A percentile compares a stretch with the other conserved stretches of the same genome.
These are phyloP conservation scores for Adansonia digitata DNA, from an alignment of 345 rosid species.

Conservation along the genomic window DNA sequence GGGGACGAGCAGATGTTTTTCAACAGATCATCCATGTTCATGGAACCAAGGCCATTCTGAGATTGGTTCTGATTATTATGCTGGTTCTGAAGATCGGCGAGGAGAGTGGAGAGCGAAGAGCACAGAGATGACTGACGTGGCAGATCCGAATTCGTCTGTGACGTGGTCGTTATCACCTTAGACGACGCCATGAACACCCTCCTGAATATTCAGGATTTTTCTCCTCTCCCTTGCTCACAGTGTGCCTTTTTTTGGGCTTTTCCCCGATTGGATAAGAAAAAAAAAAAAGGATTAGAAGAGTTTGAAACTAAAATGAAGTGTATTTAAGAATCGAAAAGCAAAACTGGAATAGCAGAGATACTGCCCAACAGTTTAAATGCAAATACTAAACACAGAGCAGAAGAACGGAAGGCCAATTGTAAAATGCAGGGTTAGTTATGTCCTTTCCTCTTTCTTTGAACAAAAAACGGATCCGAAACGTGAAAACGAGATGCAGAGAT, in stretches of 20 bases:
- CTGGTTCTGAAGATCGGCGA: conserved; percentile 43
- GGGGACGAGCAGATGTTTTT: conserved; percentile 42
- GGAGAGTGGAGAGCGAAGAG: conserved; percentile 39
- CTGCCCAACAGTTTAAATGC: too few relatives aligned
- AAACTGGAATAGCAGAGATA: background rate
- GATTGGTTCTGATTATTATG: conserved; percentile 9
- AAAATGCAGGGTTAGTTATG: background rate
- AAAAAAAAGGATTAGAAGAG: background rate
- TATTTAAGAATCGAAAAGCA: background rate
- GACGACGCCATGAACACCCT: conserved; percentile 29
- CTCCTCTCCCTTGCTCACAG: background rate
- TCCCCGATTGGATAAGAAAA: background rate
- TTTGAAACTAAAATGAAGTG: background rate
- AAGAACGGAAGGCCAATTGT: too few relatives aligned
- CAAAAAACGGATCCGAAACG: too few relatives aligned
- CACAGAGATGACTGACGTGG: conserved; percentile 38
- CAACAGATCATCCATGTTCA: conserved; percentile 49
- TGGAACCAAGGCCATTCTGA: conserved; percentile 11
- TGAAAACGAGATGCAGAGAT: too few relatives aligned
- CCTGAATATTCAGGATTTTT: background rate
- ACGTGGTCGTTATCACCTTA: conserved; percentile 41
- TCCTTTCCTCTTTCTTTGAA: too few relatives aligned
- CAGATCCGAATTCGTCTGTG: conserved; percentile 44
- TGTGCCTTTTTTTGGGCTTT: background rate
- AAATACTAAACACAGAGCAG: too few relatives aligned